Conservation (phyloP, 1,284 basidiomycete genomes). For the Marasmius oreades region DNA sequence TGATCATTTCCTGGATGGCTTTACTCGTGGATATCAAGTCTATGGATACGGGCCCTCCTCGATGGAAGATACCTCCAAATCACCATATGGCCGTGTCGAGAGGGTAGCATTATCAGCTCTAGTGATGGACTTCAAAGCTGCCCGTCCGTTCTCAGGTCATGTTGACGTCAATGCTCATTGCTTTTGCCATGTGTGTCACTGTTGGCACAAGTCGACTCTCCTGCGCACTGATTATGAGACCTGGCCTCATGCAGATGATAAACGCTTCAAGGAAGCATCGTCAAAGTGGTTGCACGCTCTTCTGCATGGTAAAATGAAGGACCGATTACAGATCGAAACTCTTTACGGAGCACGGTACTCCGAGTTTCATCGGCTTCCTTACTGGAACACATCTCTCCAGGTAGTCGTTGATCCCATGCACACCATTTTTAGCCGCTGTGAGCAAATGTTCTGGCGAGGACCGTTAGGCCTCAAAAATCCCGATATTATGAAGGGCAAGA, state of each 20-base stretch:
- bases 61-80: background rate
- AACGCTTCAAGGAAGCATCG: background rate
- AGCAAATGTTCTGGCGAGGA: background rate
- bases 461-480: slow-evolving; percentile 5
- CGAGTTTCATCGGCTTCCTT: background rate
- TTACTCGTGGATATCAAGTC: background rate
- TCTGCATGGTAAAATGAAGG: background rate
- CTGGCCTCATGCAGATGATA: background rate
- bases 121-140: slow-evolving; percentile 4
- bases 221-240: background rate
- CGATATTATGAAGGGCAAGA: background rate
- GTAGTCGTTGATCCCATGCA: slow-evolving; percentile 4
- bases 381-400: background rate
- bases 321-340: background rate
- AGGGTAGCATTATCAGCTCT: background rate
- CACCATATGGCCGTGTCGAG: background rate
- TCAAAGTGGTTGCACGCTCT: background rate
- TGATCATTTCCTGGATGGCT: background rate
- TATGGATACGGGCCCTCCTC: background rate
- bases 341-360: background rate
- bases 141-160: slow-evolving; percentile 1
- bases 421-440: background rate
- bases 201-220: background rate
- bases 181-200: slow-evolving; percentile 2
- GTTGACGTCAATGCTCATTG: background rate